Percentiles rank a stretch among this genome's conserved stretches.
phyloP scores from a whole-genome alignment of 2,329 filamentous ascomycete species.

The Aspergillus sclerotialis region DNA sequence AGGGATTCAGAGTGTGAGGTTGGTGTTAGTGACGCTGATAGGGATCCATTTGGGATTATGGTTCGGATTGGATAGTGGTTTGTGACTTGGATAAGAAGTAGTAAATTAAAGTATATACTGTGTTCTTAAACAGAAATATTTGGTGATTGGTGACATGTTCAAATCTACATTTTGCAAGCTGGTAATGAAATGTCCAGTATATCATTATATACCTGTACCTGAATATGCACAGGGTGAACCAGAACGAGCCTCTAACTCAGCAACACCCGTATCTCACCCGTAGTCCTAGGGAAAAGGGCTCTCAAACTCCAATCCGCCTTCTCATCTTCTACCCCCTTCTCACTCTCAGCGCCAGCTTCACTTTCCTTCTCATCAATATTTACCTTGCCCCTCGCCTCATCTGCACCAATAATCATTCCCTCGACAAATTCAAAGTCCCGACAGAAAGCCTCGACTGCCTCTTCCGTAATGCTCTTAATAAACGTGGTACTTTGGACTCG shows the following conservation, averaged over 20 bases:
- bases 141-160: too few relatives aligned
- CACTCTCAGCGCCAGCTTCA: conserved; percentile 16
- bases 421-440: conserved; percentile 71
- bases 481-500: conserved; percentile 65
- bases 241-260: conserved; percentile 52
- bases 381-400: conserved; percentile 41
- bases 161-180: too few relatives aligned
- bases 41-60: conserved; percentile 81
- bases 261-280: conserved; percentile 57
- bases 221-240: too few relatives aligned
- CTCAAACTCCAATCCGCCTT: conserved; percentile 37
- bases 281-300: conserved; percentile 57
- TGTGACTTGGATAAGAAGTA: not conserved
- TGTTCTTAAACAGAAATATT: too few relatives aligned
- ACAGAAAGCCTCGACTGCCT: conserved; percentile 78
- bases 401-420: conserved; percentile 51
- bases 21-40: conserved; percentile 69
- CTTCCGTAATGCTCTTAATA: conserved; percentile 69
- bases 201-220: too few relatives aligned
- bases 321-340: conserved; percentile 27
- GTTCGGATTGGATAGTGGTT: conserved; percentile 18
- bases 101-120: too few relatives aligned
- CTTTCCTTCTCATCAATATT: conserved; percentile 24
- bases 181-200: too few relatives aligned
- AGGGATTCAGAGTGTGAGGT: conserved; percentile 55